phyloP scores from a whole-genome alignment of 108 stramenopile genomes.

The Ochromonas danica region DNA sequence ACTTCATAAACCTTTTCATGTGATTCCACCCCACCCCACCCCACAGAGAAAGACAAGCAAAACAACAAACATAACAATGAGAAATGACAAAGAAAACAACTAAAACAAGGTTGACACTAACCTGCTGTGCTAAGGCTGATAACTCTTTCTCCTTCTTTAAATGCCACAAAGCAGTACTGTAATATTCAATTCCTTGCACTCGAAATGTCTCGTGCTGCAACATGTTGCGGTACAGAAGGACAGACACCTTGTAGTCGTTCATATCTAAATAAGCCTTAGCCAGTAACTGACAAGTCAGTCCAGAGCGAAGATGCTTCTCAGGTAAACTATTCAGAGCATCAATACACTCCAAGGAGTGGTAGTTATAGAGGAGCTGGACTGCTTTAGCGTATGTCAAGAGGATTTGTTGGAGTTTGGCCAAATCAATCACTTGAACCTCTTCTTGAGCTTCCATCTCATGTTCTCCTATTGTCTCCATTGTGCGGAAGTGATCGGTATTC shows the following conservation, averaged over 20 bases:
- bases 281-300: slow-evolving; percentile 87
- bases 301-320: slow-evolving; percentile 73
- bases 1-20: no score
- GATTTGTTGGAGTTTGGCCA: slow-evolving; percentile 21
- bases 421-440: not conserved
- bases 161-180: slow-evolving; percentile 89
- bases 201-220: slow-evolving; percentile 80
- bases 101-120: slow-evolving; percentile 63
- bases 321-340: slow-evolving; percentile 72
- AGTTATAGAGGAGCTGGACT: slow-evolving; percentile 40
- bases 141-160: slow-evolving; percentile 91
- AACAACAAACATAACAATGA: no score
- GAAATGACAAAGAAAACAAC: not conserved
- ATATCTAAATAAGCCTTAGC: slow-evolving; percentile 88
- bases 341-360: slow-evolving; percentile 71
- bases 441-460: not conserved
- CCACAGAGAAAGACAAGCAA: not conserved
- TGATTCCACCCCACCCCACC: no score
- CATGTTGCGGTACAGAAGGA: slow-evolving; percentile 74
- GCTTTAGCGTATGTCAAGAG: slow-evolving; percentile 3
- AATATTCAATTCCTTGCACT: slow-evolving; percentile 81
- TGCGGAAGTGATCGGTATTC: not conserved
- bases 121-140: slow-evolving; percentile 82
- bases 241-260: slow-evolving; percentile 83
- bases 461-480: no score